Conservation (phyloP, 2,329 filamentous ascomycete species). For the Colletotrichum orchidophilum region DNA sequence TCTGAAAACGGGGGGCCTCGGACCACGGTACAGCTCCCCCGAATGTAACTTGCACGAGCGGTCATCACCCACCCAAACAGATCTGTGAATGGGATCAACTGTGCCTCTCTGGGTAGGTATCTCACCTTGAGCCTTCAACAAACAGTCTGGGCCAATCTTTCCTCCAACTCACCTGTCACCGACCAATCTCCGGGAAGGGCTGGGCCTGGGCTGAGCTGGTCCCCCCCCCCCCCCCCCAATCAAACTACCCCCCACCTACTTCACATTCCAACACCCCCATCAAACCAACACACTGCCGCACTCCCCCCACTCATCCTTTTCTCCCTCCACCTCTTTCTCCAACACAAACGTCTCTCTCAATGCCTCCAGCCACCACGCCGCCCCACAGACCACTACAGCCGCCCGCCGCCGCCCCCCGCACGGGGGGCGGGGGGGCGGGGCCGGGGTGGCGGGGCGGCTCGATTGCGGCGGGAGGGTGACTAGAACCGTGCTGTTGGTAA, state of each 20-base stretch:
- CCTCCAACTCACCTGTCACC: neutral
- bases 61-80: neutral
- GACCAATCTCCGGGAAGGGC: conserved; percentile 18
- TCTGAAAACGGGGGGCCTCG: neutral
- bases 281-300: too few relatives aligned
- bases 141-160: neutral
- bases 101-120: neutral
- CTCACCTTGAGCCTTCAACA: neutral
- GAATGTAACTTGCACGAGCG: neutral
- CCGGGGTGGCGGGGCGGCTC: too few relatives aligned
- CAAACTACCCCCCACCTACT: neutral
- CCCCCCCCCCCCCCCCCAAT: neutral
- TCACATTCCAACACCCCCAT: too few relatives aligned
- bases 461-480: too few relatives aligned
- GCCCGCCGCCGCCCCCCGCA: too few relatives aligned
- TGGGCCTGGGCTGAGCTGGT: conserved; percentile 4
- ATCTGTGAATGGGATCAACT: neutral
- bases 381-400: too few relatives aligned
- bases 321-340: too few relatives aligned
- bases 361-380: too few relatives aligned
- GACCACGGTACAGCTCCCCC: conserved; percentile 5
- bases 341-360: too few relatives aligned
- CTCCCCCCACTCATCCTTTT: too few relatives aligned
- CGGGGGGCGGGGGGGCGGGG: too few relatives aligned
- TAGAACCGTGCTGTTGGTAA: too few relatives aligned